These are phyloP conservation scores for Puccinellia tenuiflora DNA, from an alignment of 176 grass and related monocot genomes.

Conservation along the genomic window DNA sequence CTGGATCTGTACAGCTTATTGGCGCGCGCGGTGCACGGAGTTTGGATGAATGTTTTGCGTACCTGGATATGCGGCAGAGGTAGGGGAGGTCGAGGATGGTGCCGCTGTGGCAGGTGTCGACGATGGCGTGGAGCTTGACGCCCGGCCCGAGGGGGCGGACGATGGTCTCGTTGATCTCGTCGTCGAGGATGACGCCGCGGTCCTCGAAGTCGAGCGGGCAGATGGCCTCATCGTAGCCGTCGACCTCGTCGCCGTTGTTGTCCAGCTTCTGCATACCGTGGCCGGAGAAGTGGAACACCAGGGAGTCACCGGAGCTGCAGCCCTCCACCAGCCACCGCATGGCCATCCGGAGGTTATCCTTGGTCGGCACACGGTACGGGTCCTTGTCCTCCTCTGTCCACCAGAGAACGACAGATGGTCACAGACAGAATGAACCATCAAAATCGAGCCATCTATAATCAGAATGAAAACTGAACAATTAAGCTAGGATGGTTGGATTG, in stretches of 20 bases:
- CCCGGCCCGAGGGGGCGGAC: slow-evolving; percentile 44
- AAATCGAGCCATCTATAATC: background rate
- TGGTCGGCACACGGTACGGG: slow-evolving; percentile 36
- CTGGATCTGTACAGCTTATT: background rate
- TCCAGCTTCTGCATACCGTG: slow-evolving; percentile 92
- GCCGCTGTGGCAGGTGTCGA: slow-evolving; percentile 92
- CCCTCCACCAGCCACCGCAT: slow-evolving; percentile 83
- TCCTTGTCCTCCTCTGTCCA: slow-evolving; percentile 52
- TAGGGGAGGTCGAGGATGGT: slow-evolving; percentile 79
- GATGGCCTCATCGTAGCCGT: slow-evolving; percentile 85
- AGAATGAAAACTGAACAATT: too few species aligned
- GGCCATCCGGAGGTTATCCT: slow-evolving; percentile 50
- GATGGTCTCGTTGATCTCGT: slow-evolving; percentile 52
- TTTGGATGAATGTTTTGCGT: background rate
- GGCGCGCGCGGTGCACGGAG: background rate
- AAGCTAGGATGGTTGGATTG: background rate
- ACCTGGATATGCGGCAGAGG: slow-evolving; percentile 78
- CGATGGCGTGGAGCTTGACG: slow-evolving; percentile 82
- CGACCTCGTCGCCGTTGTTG: slow-evolving; percentile 60
- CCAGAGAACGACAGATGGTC: background rate
- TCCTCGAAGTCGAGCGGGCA: slow-evolving; percentile 75
- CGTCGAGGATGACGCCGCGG: slow-evolving; percentile 48
- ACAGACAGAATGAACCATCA: background rate
- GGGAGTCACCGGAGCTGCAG: slow-evolving; percentile 43
- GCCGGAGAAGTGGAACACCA: slow-evolving; percentile 91